Percentiles rank a stretch among this genome's conserved stretches.
phyloP scores from a whole-genome alignment of 768 basidiomycete genomes.

The Lentinula edodes region DNA sequence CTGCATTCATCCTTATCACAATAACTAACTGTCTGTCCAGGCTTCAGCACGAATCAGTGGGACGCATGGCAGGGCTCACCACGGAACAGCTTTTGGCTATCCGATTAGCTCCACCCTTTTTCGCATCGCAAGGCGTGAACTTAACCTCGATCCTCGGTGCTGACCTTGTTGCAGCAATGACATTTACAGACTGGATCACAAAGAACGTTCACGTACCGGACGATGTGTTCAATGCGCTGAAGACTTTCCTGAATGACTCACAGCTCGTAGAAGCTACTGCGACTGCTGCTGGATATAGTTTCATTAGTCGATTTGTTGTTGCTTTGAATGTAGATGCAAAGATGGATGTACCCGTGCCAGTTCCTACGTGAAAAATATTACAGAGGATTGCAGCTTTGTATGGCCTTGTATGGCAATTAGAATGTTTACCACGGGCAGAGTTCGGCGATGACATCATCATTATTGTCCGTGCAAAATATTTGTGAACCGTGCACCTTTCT shows the following conservation, averaged over 20 bases:
- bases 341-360: slow-evolving; percentile 21
- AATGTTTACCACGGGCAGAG: too few species aligned
- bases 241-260: slow-evolving; percentile 18
- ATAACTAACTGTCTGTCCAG: slow-evolving; percentile 6
- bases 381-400: too few species aligned
- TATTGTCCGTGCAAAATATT: too few species aligned
- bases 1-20: background rate
- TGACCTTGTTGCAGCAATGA: slow-evolving; percentile 21
- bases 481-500: background rate
- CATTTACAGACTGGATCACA: slow-evolving; percentile 24
- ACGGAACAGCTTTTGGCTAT: slow-evolving; percentile 23
- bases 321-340: slow-evolving; percentile 27
- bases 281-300: slow-evolving; percentile 23
- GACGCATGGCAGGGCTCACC: slow-evolving; percentile 23
- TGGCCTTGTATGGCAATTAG: too few species aligned
- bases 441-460: slow-evolving; percentile 5
- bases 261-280: slow-evolving; percentile 25
- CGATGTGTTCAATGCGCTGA: slow-evolving; percentile 19
- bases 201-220: slow-evolving; percentile 21
- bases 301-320: slow-evolving; percentile 24
- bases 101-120: slow-evolving; percentile 16
- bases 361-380: slow-evolving; percentile 12
- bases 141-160: slow-evolving; percentile 15
- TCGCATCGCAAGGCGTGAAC: slow-evolving; percentile 4
- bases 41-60: slow-evolving; percentile 27